Base-by-base conservation (phyloP, 2,329 filamentous ascomycete species). In the Curvularia sp. region DNA sequence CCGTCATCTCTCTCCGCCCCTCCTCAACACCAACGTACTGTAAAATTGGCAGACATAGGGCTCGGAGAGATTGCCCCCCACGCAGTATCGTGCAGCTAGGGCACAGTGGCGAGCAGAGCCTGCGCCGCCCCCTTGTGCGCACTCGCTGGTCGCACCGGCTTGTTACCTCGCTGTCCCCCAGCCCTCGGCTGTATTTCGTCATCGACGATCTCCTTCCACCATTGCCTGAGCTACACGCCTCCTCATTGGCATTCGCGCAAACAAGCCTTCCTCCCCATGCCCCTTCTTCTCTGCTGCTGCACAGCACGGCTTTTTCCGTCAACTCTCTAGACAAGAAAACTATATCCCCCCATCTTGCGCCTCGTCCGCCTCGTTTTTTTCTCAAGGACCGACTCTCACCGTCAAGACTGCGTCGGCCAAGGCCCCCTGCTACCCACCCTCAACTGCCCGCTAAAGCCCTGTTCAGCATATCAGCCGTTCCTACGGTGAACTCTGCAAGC, bases 241-340 rank as follows among this genome's bases (percentile, higher is more conserved):
- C 13, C 21, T 41, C 12, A 64, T 65, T 65, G 58, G 60, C 27
- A 34, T 28, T 45, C 8, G 43, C 54, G 48, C 57, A 53, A 49
- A 43, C 46, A 15, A 4, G 13, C 21, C 7, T 39, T 42, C 19
- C 27, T 8, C 34, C 19, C 19, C 32, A 36, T 36, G 32, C 32
- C 32, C 32, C 42, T 6, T 6, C 25, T n/a, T 18, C 46, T 32
- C 42, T 41, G 39, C 32, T 54, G 58, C 49, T 48, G 50, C 50
- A 41, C n/a, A 41, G 23, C 48, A 27, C 52, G 50, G 38, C 27
- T 38, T 41, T 43, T 36, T 36, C 34, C 34, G 39, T 21, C 39
- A 42, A n/a, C 21, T 21, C 39, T 15, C 21, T 21, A 42, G 39
- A 25, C 21, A 25, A 42, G 18, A 42, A 42, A 42, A n/a, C 9